Conservation (phyloP, 352 stramenopile genomes). For the Globisporangium middletonii region DNA sequence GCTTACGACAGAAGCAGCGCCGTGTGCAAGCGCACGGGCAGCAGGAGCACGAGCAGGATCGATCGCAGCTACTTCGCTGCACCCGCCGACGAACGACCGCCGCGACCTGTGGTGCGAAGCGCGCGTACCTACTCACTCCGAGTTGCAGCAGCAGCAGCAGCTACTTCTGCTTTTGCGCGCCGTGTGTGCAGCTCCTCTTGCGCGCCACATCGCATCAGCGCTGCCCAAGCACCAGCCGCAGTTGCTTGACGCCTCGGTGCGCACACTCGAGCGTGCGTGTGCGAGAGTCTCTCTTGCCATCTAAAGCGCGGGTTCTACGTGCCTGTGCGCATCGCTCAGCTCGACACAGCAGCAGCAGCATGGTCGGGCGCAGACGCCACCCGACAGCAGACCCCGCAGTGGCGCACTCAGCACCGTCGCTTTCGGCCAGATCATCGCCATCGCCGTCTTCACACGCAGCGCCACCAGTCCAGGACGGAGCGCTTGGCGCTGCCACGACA, state of each 20-base stretch:
- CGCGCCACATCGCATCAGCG: background rate
- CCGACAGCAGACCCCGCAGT: background rate
- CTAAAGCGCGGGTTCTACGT: constrained; percentile 6
- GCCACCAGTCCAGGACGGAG: background rate
- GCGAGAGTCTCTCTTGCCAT: background rate
- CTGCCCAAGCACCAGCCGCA: background rate
- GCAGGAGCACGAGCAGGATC: background rate
- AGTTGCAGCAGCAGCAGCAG: constrained; percentile 1
- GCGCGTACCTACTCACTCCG: background rate
- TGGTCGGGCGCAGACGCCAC: background rate
- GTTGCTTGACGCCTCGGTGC: background rate
- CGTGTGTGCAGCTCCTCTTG: background rate
- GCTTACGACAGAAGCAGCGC: background rate
- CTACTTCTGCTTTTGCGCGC: constrained; percentile 1
- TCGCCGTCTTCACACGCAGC: background rate
- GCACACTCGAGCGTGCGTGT: background rate
- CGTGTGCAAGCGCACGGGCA: background rate
- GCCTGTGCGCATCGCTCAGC: background rate
- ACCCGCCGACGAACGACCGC: too few relatives aligned
- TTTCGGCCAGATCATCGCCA: background rate
- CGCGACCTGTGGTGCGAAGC: too few relatives aligned
- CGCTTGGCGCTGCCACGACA: background rate
- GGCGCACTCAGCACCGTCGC: too few relatives aligned
- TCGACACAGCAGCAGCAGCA: background rate
- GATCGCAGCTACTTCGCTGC: background rate